These are phyloP conservation scores for Kregervanrija pseudodelftensis DNA, from an alignment of 805 yeast genomes.

Conservation along the genomic window DNA sequence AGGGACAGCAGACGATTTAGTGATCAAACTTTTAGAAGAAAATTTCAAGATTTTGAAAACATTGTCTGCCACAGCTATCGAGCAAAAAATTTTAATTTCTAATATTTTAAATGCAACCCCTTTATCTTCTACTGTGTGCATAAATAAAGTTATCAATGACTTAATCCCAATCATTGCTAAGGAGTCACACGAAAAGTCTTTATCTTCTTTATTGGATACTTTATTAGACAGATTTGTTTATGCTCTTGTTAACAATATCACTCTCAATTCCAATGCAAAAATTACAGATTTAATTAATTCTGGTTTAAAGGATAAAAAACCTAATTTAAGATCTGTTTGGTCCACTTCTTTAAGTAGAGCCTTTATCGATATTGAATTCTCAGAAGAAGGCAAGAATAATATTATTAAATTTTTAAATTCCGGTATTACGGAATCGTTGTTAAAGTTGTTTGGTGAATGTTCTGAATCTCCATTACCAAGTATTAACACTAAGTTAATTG, in stretches of 20 bases:
- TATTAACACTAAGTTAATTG: constrained; percentile 43
- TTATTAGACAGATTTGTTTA: constrained; percentile 39
- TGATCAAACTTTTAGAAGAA: constrained; percentile 40
- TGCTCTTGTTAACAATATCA: constrained; percentile 17
- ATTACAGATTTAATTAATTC: constrained; percentile 29
- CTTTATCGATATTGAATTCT: constrained; percentile 11
- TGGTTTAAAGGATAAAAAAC: constrained; percentile 64
- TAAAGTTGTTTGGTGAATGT: constrained; percentile 33
- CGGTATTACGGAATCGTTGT: constrained; percentile 8
- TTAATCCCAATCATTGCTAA: constrained; percentile 52
- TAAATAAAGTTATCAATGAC: constrained; percentile 29
- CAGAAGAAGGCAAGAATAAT: background rate
- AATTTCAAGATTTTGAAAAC: constrained; percentile 51
- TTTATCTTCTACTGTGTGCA: background rate
- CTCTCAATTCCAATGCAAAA: constrained; percentile 19
- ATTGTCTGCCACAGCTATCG: constrained; percentile 49
- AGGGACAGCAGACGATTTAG: constrained; percentile 20
- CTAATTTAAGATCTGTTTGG: constrained; percentile 64
- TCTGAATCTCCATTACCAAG: constrained; percentile 46
- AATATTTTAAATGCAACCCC: constrained; percentile 34
- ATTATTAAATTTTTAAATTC: constrained; percentile 6
- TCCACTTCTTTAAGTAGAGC: constrained; percentile 39
- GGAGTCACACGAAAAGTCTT: constrained; percentile 68
- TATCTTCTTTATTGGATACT: constrained; percentile 42
- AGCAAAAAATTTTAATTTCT: constrained; percentile 52